Evolutionary conservation across 306 rosid genomes (phyloP), one percentile per base, ranked within the genome.

Genomic region (Mucuna pruriens): DNA sequence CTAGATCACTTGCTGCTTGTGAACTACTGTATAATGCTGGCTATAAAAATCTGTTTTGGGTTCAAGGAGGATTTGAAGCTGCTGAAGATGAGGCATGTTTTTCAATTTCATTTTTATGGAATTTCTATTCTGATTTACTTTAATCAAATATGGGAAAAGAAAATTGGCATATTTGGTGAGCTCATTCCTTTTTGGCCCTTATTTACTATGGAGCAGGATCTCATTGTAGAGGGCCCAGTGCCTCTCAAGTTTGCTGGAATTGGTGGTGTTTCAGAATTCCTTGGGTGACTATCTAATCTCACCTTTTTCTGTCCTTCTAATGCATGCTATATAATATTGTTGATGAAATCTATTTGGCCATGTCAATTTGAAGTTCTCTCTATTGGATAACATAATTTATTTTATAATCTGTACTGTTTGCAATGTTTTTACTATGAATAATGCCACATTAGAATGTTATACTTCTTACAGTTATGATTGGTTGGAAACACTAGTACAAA

Each of bases 1-100:
- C 76, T 90, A 94, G 97, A 84, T 95, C 94, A 42, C 83, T 95
- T 34, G 97, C 97, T 89, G 99, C 99, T 38, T 92, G 97, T 60
- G 97, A 92, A 83, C 82, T 88, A 69, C 94, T 95, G 29, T 89
- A 89, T 75, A 92, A 89, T 72, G 88, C 96, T 31, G 99, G 98
- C 74, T 93, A 90, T 78, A 85, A n/a, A 65, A 95, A 90, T 85
- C 90, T 95, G 86, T 95, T 95, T 86, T 93, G 94, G 99, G 94
- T 95, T 83, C 97, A 90, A 82, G 99, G 99, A 31, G 99, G 99
- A 71, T 81, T 91, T 39, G 97, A 95, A 71, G 87, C 93, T 82
- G 97, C 99, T 66, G 96, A 85, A 76, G 99, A 93, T 16, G 97
- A 95, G 97, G 99, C 89, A 77, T 75, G 79, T 73, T 81, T 52